These are phyloP conservation scores for Microcyclospora tardicrescens DNA, from an alignment of 2,329 filamentous ascomycete species.

Conservation along the genomic window DNA sequence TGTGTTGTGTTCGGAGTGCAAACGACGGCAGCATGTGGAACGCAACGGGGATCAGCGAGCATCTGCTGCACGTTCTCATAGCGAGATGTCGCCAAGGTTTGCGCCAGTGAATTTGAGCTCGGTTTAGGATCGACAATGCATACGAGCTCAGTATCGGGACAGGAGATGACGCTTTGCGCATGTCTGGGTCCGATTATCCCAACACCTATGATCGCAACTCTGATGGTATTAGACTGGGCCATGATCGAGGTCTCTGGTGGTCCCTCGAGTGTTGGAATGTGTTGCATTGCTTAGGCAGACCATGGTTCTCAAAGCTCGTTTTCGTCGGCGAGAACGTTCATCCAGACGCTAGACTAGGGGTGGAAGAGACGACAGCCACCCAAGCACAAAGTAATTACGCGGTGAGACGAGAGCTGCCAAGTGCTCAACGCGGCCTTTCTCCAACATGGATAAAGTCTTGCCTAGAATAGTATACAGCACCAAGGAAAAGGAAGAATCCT, in stretches of 20 bases:
- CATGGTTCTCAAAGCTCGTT: no score
- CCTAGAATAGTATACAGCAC: no score
- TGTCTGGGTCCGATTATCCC: slow-evolving; percentile 41
- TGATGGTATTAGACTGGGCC: background rate
- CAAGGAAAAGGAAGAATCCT: no score
- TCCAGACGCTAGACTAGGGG: no score
- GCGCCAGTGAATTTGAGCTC: slow-evolving; percentile 24
- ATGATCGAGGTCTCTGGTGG: background rate
- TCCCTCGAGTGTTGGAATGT: no score
- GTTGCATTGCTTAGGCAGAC: no score
- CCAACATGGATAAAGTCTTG: no score
- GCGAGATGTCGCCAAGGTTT: slow-evolving; percentile 26
- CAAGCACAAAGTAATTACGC: no score
- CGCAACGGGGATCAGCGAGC: slow-evolving; percentile 22
- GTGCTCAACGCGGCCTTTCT: no score
- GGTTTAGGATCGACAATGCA: slow-evolving; percentile 37
- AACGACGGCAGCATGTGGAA: slow-evolving; percentile 43
- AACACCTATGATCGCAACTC: slow-evolving; percentile 34
- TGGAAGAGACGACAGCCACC: no score
- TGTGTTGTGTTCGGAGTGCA: slow-evolving; percentile 50
- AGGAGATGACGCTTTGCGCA: slow-evolving; percentile 30
- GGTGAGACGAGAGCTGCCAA: no score
- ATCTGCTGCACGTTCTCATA: slow-evolving; percentile 33
- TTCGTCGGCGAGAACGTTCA: no score
- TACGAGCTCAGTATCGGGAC: slow-evolving; percentile 27